Conservation (phyloP, 2,329 filamentous ascomycete species). For the Cladosporium sp. region DNA sequence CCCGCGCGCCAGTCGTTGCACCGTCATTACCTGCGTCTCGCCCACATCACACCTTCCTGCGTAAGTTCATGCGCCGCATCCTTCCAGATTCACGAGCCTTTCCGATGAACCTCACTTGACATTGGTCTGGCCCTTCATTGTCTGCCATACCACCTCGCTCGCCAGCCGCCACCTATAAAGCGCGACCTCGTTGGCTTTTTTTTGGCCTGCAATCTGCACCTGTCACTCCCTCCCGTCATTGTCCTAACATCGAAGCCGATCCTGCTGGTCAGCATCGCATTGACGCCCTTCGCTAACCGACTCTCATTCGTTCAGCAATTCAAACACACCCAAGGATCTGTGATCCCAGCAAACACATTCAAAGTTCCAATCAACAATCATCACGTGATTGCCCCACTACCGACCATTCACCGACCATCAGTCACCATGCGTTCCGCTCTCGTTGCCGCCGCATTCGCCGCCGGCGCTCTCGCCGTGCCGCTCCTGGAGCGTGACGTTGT, state of each 20-base stretch:
- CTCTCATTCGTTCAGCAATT: conserved; percentile 6
- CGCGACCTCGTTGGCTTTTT: background rate
- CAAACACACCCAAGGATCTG: conserved; percentile 18
- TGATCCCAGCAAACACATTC: conserved; percentile 14
- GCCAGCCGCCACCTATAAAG: conserved; percentile 10
- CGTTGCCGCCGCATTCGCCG: conserved; percentile 33
- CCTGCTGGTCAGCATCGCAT: conserved; percentile 14
- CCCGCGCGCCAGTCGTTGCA: conserved; percentile 10
- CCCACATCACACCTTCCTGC: conserved; percentile 5
- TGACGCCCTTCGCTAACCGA: conserved; percentile 3
- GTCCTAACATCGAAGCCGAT: conserved; percentile 6
- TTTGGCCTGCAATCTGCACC: background rate
- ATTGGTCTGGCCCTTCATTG: conserved; percentile 9
- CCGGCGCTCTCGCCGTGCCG: conserved; percentile 33
- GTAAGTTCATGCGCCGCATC: conserved; percentile 9
- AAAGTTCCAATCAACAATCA: conserved; percentile 18
- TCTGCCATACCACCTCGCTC: background rate
- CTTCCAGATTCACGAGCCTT: conserved; percentile 3
- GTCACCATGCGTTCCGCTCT: conserved; percentile 33
- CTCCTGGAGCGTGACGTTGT: conserved; percentile 26
- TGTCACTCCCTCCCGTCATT: conserved; percentile 9
- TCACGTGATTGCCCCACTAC: conserved; percentile 16
- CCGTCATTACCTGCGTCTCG: conserved; percentile 2
- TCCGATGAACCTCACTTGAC: conserved; percentile 8
- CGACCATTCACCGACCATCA: conserved; percentile 16